A percentile compares a stretch with the other conserved stretches of the same genome.
Conservation (phyloP, 176 grass and related monocot genomes). For the Carex littledalei region DNA sequence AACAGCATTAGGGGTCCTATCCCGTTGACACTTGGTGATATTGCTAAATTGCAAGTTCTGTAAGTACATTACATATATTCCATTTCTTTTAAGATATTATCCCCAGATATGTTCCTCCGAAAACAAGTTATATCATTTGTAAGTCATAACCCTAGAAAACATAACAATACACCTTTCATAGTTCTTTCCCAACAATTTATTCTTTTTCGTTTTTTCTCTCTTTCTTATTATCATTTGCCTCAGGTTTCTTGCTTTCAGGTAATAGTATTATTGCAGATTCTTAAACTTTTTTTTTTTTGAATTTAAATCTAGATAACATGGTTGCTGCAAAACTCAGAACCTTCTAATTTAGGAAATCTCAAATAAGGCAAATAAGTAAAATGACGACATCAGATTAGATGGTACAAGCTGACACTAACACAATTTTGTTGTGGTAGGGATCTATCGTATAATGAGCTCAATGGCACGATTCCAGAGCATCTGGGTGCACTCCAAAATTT, state of each 20-base stretch:
- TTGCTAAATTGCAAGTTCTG: constrained; percentile 64
- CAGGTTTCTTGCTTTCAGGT: not conserved
- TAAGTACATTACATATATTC: constrained; percentile 40
- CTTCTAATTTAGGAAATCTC: not conserved
- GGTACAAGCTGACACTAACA: not conserved
- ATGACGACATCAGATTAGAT: not conserved
- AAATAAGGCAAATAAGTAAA: not conserved
- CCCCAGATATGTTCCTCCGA: not conserved
- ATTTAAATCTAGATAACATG: not conserved
- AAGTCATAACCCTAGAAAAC: not conserved
- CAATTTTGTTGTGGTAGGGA: constrained; percentile 44
- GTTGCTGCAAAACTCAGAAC: not conserved
- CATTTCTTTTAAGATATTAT: not conserved
- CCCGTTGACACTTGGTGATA: constrained; percentile 63
- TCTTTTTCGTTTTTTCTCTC: not conserved
- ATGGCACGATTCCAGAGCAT: constrained; percentile 88
- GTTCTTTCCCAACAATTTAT: not conserved
- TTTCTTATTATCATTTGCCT: not conserved
- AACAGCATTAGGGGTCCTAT: constrained; percentile 79
- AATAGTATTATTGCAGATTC: not conserved
- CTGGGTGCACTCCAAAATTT: constrained; percentile 60
- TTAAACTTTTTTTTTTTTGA: not conserved
- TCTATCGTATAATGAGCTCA: constrained; percentile 85
- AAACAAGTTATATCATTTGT: not conserved
- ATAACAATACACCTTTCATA: not conserved